Evolutionary conservation across 2,329 filamentous ascomycete species (phyloP).

Genomic region (Sporothrix pseudoabietina): DNA sequence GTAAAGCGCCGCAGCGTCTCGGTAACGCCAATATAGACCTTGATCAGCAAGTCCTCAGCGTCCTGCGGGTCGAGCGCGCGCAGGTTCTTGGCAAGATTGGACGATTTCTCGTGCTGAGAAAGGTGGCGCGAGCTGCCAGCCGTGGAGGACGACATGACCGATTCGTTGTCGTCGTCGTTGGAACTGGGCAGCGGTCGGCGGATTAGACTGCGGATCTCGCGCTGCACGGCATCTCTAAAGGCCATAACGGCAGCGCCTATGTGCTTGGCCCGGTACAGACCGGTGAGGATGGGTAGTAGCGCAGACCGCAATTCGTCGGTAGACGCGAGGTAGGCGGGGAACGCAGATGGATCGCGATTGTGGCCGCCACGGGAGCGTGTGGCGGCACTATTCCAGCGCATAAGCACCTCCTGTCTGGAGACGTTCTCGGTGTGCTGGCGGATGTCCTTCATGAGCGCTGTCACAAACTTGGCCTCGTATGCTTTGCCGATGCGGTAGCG

Average conservation of each 20-base stretch:
- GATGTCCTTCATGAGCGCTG: constrained; percentile 76
- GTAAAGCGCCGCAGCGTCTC: constrained; percentile 84
- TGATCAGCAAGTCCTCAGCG: constrained; percentile 78
- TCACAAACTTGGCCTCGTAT: constrained; percentile 79
- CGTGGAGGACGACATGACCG: constrained; percentile 83
- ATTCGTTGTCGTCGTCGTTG: constrained; percentile 90
- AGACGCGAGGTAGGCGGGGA: constrained; percentile 77
- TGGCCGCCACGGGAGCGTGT: constrained; percentile 70
- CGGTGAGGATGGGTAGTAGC: constrained; percentile 70
- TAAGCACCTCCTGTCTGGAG: constrained; percentile 70
- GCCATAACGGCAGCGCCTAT: constrained; percentile 78
- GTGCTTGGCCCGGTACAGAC: constrained; percentile 79
- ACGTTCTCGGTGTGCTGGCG: constrained; percentile 77
- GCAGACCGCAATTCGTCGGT: constrained; percentile 70
- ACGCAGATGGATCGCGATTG: constrained; percentile 65
- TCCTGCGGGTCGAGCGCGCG: constrained; percentile 80
- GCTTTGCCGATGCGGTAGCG: constrained; percentile 81
- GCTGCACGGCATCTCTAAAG: constrained; percentile 80
- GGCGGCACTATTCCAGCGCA: constrained; percentile 80
- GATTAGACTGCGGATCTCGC: constrained; percentile 85
- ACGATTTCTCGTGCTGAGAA: constrained; percentile 85
- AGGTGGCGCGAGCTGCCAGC: constrained; percentile 64
- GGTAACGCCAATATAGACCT: constrained; percentile 83
- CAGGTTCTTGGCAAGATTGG: constrained; percentile 83
- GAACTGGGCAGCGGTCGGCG: constrained; percentile 85